phyloP scores from a whole-genome alignment of 1,139 yeast genomes.

The Debaryomyces udenii region DNA sequence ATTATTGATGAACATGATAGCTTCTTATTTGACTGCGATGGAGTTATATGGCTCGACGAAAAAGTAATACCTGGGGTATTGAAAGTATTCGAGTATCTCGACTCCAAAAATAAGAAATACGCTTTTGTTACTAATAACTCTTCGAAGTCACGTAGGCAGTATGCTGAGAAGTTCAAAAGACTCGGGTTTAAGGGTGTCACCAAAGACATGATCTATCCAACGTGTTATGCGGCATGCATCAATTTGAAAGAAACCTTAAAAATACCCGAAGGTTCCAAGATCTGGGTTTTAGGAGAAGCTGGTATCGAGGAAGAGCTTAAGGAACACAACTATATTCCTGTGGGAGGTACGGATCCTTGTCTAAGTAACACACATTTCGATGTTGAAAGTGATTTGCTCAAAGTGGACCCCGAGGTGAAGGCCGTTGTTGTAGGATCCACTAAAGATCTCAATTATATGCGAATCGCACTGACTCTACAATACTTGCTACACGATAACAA shows the following conservation, averaged over 20 bases:
- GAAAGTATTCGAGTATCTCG: slow-evolving; percentile 64
- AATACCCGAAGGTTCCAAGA: slow-evolving; percentile 48
- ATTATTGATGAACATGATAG: slow-evolving; percentile 71
- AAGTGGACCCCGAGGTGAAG: slow-evolving; percentile 41
- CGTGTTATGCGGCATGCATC: slow-evolving; percentile 42
- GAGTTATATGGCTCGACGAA: slow-evolving; percentile 87
- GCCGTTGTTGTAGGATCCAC: slow-evolving; percentile 49
- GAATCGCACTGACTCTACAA: slow-evolving; percentile 43
- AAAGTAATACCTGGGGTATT: slow-evolving; percentile 70
- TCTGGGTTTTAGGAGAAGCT: slow-evolving; percentile 82
- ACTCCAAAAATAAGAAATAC: slow-evolving; percentile 35
- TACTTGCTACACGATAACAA: slow-evolving; percentile 38
- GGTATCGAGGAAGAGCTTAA: slow-evolving; percentile 78
- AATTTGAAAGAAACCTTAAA: slow-evolving; percentile 26
- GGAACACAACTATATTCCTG: slow-evolving; percentile 64
- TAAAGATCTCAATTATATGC: slow-evolving; percentile 39
- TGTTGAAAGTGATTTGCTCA: slow-evolving; percentile 49
- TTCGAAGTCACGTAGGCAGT: slow-evolving; percentile 37
- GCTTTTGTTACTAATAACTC: slow-evolving; percentile 48
- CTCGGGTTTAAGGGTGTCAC: slow-evolving; percentile 36
- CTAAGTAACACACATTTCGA: slow-evolving; percentile 31
- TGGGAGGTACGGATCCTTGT: slow-evolving; percentile 71
- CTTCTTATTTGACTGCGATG: slow-evolving; percentile 92
- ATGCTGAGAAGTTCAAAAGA: slow-evolving; percentile 34
- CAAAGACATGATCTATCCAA: slow-evolving; percentile 38